These are phyloP conservation scores for Exutisphaerella laricina DNA, from an alignment of 2,329 filamentous ascomycete species.

Conservation along the genomic window DNA sequence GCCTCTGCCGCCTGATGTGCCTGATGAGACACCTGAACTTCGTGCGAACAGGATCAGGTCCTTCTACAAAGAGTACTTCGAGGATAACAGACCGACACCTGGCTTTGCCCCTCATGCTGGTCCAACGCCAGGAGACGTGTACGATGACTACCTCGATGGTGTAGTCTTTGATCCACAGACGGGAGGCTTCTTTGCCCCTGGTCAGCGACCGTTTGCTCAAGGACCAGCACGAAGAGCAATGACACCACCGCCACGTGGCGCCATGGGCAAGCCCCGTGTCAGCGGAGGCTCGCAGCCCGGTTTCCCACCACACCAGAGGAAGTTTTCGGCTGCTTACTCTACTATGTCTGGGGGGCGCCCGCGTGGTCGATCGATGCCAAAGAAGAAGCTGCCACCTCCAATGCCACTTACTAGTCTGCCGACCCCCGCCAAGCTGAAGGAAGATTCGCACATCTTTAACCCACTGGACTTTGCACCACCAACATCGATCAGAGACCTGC, in stretches of 20 bases:
- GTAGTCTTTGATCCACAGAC: slow-evolving; percentile 51
- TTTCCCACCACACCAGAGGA: slow-evolving; percentile 29
- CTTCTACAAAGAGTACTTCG: slow-evolving; percentile 99
- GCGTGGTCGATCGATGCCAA: slow-evolving; percentile 36
- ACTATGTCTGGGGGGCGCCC: slow-evolving; percentile 28
- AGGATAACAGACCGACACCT: slow-evolving; percentile 61
- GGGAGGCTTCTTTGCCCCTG: slow-evolving; percentile 56
- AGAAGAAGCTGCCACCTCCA: slow-evolving; percentile 65
- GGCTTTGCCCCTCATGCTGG: slow-evolving; percentile 46
- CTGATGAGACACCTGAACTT: slow-evolving; percentile 85
- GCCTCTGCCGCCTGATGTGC: slow-evolving; percentile 80
- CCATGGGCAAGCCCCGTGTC: slow-evolving; percentile 48
- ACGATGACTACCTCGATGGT: slow-evolving; percentile 62
- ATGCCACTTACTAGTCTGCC: slow-evolving; percentile 68
- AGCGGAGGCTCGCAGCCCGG: slow-evolving; percentile 36
- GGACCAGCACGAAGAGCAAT: slow-evolving; percentile 84
- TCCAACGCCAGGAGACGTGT: slow-evolving; percentile 59
- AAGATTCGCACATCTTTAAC: slow-evolving; percentile 60
- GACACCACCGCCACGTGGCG: slow-evolving; percentile 73
- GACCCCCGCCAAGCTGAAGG: slow-evolving; percentile 80
- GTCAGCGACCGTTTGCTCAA: slow-evolving; percentile 64
- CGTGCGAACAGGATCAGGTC: slow-evolving; percentile 94
- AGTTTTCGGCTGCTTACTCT: slow-evolving; percentile 34
- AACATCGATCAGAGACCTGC: slow-evolving; percentile 54
- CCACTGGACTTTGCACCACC: slow-evolving; percentile 86